Evolutionary conservation across 2,329 filamentous ascomycete species (phyloP).

Genomic region (Microcyclosporella mali): DNA sequence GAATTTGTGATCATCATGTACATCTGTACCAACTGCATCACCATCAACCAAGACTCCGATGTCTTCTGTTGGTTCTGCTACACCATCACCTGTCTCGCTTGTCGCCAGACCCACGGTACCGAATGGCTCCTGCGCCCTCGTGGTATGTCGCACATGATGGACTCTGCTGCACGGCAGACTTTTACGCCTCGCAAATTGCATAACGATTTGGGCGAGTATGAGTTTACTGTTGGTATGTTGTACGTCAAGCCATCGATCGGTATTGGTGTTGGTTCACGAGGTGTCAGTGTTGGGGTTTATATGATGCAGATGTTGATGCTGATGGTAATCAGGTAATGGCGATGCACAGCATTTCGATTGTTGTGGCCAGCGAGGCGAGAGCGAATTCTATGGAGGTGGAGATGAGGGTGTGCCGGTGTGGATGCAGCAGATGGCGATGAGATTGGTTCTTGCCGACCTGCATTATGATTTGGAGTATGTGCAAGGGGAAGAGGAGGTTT

Average conservation of each 20-base stretch:
- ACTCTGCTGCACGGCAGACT: not conserved
- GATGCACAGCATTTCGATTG: not conserved
- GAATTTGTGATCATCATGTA: not conserved
- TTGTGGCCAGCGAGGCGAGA: not conserved
- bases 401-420: slow-evolving; percentile 3
- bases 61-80: not conserved
- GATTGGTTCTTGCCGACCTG: not conserved
- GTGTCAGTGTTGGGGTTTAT: no score
- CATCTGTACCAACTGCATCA: slow-evolving; percentile 2
- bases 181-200: not conserved
- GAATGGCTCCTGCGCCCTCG: slow-evolving; percentile 3
- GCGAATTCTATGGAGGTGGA: slow-evolving; percentile 2
- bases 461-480: not conserved
- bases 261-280: not conserved
- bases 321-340: no score
- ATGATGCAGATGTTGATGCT: no score
- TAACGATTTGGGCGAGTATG: not conserved
- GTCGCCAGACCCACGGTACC: slow-evolving; percentile 2
- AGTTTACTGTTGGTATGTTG: no score
- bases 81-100: not conserved
- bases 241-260: not conserved
- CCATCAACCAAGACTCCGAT: slow-evolving; percentile 4
- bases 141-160: not conserved
- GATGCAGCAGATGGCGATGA: slow-evolving; percentile 4
- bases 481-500: no score